Conservation (phyloP, 176 grass and related monocot genomes). For the Alopecurus myosuroides region DNA sequence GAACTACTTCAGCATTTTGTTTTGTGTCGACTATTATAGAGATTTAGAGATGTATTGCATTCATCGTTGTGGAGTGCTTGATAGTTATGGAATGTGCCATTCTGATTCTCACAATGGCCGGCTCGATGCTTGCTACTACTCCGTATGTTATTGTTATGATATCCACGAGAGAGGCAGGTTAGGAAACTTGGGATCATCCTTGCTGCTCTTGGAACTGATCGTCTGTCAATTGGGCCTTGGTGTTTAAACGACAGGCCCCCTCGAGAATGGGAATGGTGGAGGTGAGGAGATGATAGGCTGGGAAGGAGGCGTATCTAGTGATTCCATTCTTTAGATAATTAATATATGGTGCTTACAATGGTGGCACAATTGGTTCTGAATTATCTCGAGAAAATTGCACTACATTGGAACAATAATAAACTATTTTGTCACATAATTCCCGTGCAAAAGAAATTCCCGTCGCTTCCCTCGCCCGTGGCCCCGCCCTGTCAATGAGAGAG, state of each 20-base stretch:
- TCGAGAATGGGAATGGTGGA: too few species aligned
- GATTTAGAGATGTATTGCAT: not conserved
- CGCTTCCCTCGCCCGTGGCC: too few species aligned
- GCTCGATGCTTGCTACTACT: not conserved
- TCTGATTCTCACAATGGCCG: not conserved
- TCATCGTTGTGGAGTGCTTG: not conserved
- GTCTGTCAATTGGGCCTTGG: not conserved
- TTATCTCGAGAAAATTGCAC: too few species aligned
- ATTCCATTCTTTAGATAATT: too few species aligned
- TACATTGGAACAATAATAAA: too few species aligned
- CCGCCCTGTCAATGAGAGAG: too few species aligned
- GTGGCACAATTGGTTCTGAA: too few species aligned
- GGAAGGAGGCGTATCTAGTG: too few species aligned
- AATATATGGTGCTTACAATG: too few species aligned
- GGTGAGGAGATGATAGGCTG: too few species aligned
- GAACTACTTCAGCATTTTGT: not conserved
- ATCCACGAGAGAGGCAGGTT: not conserved
- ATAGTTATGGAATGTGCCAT: not conserved
- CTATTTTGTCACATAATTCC: too few species aligned
- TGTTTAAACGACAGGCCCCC: not conserved
- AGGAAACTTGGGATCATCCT: not conserved
- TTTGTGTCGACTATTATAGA: not conserved
- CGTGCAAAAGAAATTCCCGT: too few species aligned
- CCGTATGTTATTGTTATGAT: not conserved
- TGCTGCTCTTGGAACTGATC: not conserved